Evolutionary conservation across 345 rosid genomes (phyloP).

Genomic region (Psidium friedrichsthalianum): DNA sequence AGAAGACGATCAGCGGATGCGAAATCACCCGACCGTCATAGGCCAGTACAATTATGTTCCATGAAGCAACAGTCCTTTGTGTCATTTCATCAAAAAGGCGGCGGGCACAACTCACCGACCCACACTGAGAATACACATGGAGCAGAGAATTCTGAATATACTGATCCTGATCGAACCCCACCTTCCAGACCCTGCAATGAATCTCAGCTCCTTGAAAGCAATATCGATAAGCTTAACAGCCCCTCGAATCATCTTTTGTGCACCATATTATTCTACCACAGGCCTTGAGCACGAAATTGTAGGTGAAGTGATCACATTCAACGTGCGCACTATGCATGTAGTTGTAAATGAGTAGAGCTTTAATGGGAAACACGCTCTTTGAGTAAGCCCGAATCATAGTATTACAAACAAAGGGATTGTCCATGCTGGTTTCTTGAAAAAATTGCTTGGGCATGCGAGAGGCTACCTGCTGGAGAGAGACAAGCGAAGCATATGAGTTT

Average conservation of each 20-base stretch:
- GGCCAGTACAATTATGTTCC: slow-evolving; percentile 18
- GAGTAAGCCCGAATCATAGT: slow-evolving; percentile 16
- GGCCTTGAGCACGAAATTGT: slow-evolving; percentile 15
- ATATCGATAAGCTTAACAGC: background rate
- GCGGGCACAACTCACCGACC: background rate
- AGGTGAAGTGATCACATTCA: slow-evolving; percentile 8
- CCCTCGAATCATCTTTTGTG: background rate
- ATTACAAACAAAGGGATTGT: slow-evolving; percentile 4
- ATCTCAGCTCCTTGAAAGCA: slow-evolving; percentile 5
- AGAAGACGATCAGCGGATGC: slow-evolving; percentile 8
- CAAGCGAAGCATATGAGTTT: slow-evolving; percentile 11
- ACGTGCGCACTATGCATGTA: slow-evolving; percentile 4
- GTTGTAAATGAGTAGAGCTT: slow-evolving; percentile 11
- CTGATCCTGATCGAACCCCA: slow-evolving; percentile 5
- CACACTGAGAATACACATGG: slow-evolving; percentile 1
- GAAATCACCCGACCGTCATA: slow-evolving; percentile 7
- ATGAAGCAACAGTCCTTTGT: slow-evolving; percentile 3
- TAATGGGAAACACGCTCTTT: slow-evolving; percentile 6
- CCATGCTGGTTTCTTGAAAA: slow-evolving; percentile 11
- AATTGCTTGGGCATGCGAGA: slow-evolving; percentile 9
- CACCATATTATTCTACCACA: slow-evolving; percentile 9
- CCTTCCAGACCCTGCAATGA: slow-evolving; percentile 7
- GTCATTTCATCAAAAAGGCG: slow-evolving; percentile 15
- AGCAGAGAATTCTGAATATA: slow-evolving; percentile 11
- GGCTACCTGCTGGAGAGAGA: slow-evolving; percentile 7